Conservation (phyloP, 2,329 filamentous ascomycete genomes). For the Fusarium multiceps region DNA sequence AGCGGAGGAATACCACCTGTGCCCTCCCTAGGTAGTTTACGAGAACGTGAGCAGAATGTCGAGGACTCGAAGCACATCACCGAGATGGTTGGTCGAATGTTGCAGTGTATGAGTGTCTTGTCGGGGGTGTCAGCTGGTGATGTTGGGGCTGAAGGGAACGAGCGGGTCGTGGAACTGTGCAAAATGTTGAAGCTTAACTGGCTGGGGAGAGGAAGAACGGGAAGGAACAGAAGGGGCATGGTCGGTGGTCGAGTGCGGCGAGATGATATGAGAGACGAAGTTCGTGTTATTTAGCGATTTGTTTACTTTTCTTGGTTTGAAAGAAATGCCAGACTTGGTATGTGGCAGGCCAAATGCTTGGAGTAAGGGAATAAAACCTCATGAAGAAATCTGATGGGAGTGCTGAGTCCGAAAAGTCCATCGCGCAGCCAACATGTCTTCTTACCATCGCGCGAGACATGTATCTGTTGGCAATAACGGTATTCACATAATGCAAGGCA, state of each 20-base stretch:
- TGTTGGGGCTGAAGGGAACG: conserved; percentile 76
- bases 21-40: conserved; percentile 54
- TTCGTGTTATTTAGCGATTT: conserved; percentile 51
- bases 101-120: conserved; percentile 94
- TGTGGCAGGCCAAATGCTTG: neutral
- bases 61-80: conserved; percentile 84
- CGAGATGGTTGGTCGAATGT: conserved; percentile 92
- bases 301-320: neutral
- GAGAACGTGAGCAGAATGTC: conserved; percentile 70
- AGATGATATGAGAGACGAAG: conserved; percentile 56
- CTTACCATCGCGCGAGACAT: neutral
- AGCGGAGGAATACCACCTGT: conserved; percentile 34
- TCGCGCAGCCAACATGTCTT: neutral
- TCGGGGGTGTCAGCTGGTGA: conserved; percentile 65
- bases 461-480: neutral
- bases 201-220: conserved; percentile 89
- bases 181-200: conserved; percentile 95
- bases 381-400: neutral
- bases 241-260: conserved; percentile 74
- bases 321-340: neutral
- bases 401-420: neutral
- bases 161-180: conserved; percentile 84
- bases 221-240: conserved; percentile 88
- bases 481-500: neutral
- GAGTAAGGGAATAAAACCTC: neutral